Conservation (phyloP, 129 eudicot genomes). For the Helianthus tuberosus region DNA sequence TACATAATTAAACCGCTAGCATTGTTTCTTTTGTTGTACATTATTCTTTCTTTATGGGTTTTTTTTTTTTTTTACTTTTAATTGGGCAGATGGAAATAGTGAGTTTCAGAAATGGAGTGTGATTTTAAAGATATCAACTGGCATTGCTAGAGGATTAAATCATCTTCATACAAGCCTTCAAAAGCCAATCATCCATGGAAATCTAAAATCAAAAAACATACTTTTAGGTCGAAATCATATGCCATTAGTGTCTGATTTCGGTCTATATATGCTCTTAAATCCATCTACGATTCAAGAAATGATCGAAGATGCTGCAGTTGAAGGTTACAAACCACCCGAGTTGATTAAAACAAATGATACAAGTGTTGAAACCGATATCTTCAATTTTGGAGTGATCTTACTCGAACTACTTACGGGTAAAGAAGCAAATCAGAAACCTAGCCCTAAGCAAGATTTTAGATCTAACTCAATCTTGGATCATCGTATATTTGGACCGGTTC, state of each 20-base stretch:
- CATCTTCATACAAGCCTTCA: conserved; percentile 68
- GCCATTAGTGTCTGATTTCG: conserved; percentile 74
- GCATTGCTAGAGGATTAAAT: conserved; percentile 67
- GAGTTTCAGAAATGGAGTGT: conserved; percentile 75
- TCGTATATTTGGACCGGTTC: conserved; percentile 43
- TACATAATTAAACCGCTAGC: too few relatives aligned
- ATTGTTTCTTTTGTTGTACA: background rate
- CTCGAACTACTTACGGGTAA: conserved; percentile 73
- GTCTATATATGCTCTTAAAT: conserved; percentile 69
- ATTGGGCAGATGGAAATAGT: conserved; percentile 60
- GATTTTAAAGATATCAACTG: conserved; percentile 59
- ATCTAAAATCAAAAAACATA: conserved; percentile 83
- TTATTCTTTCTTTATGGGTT: background rate
- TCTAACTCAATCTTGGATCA: conserved; percentile 69
- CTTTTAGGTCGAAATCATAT: conserved; percentile 52
- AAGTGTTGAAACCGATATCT: conserved; percentile 60
- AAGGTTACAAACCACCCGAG: conserved; percentile 94
- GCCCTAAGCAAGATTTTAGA: conserved; percentile 55
- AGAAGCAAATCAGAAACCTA: conserved; percentile 58
- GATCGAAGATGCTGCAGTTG: conserved; percentile 69
- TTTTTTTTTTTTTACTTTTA: background rate
- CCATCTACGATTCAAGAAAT: conserved; percentile 72
- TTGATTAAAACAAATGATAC: conserved; percentile 69
- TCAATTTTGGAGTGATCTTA: conserved; percentile 78
- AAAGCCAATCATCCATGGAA: conserved; percentile 83